Conservation (phyloP, 2,329 filamentous ascomycete species). For the Colletotrichum sidae region DNA sequence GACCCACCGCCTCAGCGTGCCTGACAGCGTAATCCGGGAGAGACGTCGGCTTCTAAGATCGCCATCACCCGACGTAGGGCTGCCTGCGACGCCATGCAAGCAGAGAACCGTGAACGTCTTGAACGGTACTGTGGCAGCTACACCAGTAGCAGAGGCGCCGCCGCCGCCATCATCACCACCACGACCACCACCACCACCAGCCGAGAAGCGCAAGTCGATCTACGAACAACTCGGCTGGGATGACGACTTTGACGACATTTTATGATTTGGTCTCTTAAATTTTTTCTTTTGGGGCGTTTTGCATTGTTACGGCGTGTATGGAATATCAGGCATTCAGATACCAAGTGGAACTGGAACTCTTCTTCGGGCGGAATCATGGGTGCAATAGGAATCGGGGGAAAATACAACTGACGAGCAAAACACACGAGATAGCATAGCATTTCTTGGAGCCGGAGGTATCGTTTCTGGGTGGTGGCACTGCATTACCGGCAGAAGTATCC, state of each 20-base stretch:
- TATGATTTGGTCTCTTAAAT: constrained; percentile 39
- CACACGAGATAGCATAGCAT: constrained; percentile 30
- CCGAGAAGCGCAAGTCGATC: constrained; percentile 55
- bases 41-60: constrained; percentile 21
- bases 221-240: constrained; percentile 70
- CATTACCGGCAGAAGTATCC: background rate
- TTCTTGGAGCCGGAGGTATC: constrained; percentile 6
- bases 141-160: constrained; percentile 15
- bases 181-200: constrained; percentile 29
- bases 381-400: constrained; percentile 4
- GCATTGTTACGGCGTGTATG: constrained; percentile 39
- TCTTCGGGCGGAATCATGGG: constrained; percentile 1
- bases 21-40: constrained; percentile 46
- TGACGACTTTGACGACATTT: constrained; percentile 63
- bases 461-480: constrained; percentile 15
- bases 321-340: constrained; percentile 26
- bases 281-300: background rate
- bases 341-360: constrained; percentile 25
- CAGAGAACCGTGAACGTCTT: constrained; percentile 38
- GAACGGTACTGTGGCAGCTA: constrained; percentile 36
- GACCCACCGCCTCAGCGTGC: constrained; percentile 15
- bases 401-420: constrained; percentile 23
- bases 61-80: constrained; percentile 23
- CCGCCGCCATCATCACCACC: constrained; percentile 9
- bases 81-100: constrained; percentile 55